Evolutionary conservation across 1,139 yeast genomes (phyloP).

Genomic region (Arxiozyma bovina): DNA sequence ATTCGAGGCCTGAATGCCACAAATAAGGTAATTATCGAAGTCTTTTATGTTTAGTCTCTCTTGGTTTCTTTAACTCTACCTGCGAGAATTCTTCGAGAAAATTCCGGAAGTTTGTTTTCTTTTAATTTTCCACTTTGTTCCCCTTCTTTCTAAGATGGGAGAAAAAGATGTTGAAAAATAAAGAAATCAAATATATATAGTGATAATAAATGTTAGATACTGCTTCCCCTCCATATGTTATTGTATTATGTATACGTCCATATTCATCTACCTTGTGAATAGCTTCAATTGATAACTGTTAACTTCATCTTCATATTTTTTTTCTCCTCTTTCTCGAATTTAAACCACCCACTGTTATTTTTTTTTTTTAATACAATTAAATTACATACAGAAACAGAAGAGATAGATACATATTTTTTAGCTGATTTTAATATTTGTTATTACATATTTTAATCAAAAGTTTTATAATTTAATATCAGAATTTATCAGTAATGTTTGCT

Average conservation of each 20-base stretch:
- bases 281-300: neutral
- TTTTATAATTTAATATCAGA: neutral
- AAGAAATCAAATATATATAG: too few species aligned
- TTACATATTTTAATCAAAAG: neutral
- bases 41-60: too few species aligned
- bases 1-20: too few species aligned
- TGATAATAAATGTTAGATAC: neutral
- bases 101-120: neutral
- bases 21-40: too few species aligned
- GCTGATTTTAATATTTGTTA: too few species aligned
- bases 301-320: too few species aligned
- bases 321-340: too few species aligned
- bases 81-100: slow-evolving; percentile 2
- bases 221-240: neutral
- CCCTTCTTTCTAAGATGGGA: neutral
- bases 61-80: neutral
- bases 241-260: too few species aligned
- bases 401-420: neutral
- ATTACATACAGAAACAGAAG: neutral
- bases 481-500: slow-evolving; percentile 25
- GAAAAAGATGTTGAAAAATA: too few species aligned
- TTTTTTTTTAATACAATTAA: too few species aligned
- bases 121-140: neutral
- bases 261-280: neutral
- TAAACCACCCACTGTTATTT: too few species aligned